Percentiles rank a stretch among this genome's conserved stretches.
These are phyloP conservation scores for Torulaspora indica DNA, from an alignment of 805 yeast species.

Conservation along the genomic window DNA sequence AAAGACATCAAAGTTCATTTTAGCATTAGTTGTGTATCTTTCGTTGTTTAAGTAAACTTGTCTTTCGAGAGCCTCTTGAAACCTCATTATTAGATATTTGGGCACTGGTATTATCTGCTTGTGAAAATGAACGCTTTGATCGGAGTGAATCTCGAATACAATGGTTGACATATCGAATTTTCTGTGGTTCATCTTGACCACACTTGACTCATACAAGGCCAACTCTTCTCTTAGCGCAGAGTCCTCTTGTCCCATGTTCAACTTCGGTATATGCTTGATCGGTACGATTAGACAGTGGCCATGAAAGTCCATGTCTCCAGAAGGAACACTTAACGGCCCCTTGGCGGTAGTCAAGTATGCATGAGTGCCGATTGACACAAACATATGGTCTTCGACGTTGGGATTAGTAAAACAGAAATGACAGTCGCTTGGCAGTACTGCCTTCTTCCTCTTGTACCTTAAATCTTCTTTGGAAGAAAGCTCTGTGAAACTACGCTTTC, in stretches of 20 bases:
- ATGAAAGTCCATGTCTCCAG: conserved; percentile 49
- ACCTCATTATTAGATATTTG: conserved; percentile 39
- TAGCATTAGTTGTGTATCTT: conserved; percentile 41
- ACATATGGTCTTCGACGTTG: conserved; percentile 70
- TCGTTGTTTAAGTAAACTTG: conserved; percentile 46
- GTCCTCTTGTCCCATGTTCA: conserved; percentile 26
- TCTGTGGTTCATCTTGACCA: conserved; percentile 46
- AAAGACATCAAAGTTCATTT: conserved; percentile 41
- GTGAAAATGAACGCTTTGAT: conserved; percentile 66
- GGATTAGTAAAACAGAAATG: conserved; percentile 84
- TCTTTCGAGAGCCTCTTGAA: conserved; percentile 45
- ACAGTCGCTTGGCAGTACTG: conserved; percentile 57
- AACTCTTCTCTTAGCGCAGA: conserved; percentile 42
- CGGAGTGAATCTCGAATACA: conserved; percentile 64
- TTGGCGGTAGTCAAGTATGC: conserved; percentile 74
- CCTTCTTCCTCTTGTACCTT: conserved; percentile 32
- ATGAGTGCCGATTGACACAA: conserved; percentile 64
- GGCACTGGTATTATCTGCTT: conserved; percentile 73
- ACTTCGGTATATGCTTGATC: conserved; percentile 61
- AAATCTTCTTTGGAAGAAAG: conserved; percentile 3
- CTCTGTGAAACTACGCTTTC: conserved; percentile 15
- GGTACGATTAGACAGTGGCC: conserved; percentile 84
- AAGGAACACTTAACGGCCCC: conserved; percentile 70
- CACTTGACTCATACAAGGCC: conserved; percentile 41
- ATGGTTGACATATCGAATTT: conserved; percentile 48